Base-by-base conservation (phyloP, 345 rosid species). In the Mangifera indica region DNA sequence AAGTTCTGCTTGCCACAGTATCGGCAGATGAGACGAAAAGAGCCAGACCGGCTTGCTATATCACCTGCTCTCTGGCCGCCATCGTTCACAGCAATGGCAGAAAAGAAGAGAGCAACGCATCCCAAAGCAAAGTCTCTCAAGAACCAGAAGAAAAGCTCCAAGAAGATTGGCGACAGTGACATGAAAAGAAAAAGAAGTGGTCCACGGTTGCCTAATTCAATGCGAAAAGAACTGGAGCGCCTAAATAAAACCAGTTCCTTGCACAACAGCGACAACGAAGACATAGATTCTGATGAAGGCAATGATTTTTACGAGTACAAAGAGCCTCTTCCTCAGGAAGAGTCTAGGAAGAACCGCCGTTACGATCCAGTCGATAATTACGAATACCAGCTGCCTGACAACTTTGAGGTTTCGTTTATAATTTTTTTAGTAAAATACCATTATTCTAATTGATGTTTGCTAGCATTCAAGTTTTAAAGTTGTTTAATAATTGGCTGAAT, bases 21-120 rank as follows among this genome's bases (percentile, higher is more conserved):
- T 74, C 91, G 99, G 24, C 99, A 95, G 79, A 95, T 95, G 99
- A 87, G 97, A 72, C 79, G 99, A 72, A 87, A 82, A 75, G 99
- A 95, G 76, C 97, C 89, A 81, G 99, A 90, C 63, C 82, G 98
- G 70, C 92, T n/a, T n/a, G n/a, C n/a, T n/a, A n/a, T n/a, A n/a
- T n/a, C n/a, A 21, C 6, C 49, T 32, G 7, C 18, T 11, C 1
- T n/a, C 18, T 4, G 3, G 73, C 73, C 73, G 73, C 73, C 12
- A 56, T 13, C 24, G 57, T 25, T 52, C 18, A 37, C 57, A 37
- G 56, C 9, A 49, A 73, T 68, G 81, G 65, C 26, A 59, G 75
- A 64, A n/a, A 59, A 70, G 74, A 74, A 78, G 75, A 69, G 70
- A 63, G 8, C 25, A 25, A 18, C 63, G 15, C 22, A 34, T 14